Conservation (phyloP, 2,329 filamentous ascomycete species). For the Acephala macrosclerotiorum region DNA sequence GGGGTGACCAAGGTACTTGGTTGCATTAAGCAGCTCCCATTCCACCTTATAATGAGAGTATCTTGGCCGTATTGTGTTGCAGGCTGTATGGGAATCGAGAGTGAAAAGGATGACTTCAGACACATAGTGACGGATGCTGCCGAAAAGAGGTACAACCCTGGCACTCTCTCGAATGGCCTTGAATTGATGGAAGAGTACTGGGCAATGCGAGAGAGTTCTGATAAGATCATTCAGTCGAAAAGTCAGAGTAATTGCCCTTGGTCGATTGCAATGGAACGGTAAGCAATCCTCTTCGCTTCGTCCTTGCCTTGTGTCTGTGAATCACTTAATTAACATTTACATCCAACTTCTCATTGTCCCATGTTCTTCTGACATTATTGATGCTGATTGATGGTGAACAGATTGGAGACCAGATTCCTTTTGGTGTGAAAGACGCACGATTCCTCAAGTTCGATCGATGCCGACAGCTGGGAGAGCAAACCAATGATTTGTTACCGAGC, state of each 20-base stretch:
- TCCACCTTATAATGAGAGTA: conserved; percentile 18
- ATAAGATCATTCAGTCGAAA: not conserved
- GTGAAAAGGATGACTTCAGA: conserved; percentile 15
- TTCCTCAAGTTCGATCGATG: not conserved
- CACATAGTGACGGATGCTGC: not conserved
- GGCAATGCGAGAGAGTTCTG: conserved; percentile 45
- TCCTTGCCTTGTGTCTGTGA: not conserved
- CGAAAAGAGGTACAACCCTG: not conserved
- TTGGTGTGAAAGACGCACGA: not conserved
- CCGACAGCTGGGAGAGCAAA: not conserved
- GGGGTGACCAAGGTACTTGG: conserved; percentile 8
- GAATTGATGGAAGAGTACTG: conserved; percentile 31
- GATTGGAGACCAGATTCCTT: not conserved
- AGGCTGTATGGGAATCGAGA: conserved; percentile 23
- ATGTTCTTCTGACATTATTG: not conserved
- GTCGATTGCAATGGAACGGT: conserved; percentile 21
- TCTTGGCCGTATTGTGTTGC: conserved; percentile 19
- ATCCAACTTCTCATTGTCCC: not conserved
- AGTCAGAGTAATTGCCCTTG: conserved; percentile 12
- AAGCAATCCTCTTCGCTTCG: not conserved
- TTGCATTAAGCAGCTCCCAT: conserved; percentile 13
- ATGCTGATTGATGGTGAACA: not conserved
- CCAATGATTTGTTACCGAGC: not conserved
- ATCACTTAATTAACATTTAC: not conserved
- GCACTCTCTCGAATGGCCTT: conserved; percentile 16